These are phyloP conservation scores for Carex kokanica DNA, from an alignment of 176 grass and related monocot genomes.

Conservation along the genomic window DNA sequence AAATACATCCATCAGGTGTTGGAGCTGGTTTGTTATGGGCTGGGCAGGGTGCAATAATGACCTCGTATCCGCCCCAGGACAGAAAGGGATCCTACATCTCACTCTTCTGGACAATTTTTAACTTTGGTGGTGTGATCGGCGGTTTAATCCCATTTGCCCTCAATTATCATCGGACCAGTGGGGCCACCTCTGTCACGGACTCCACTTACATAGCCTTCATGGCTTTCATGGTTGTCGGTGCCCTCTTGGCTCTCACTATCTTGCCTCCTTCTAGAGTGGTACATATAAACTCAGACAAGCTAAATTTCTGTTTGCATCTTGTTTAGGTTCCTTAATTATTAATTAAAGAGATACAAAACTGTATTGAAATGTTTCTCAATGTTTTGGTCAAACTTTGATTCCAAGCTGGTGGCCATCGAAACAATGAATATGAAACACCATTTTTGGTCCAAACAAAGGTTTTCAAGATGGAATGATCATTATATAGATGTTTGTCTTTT, in stretches of 20 bases:
- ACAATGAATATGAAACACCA: background rate
- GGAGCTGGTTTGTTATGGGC: slow-evolving; percentile 90
- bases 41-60: slow-evolving; percentile 85
- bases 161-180: slow-evolving; percentile 41
- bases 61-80: slow-evolving; percentile 61
- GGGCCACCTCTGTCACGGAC: slow-evolving; percentile 51
- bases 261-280: slow-evolving; percentile 50
- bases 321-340: background rate
- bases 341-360: background rate
- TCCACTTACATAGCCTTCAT: slow-evolving; percentile 82
- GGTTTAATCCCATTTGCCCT: slow-evolving; percentile 90
- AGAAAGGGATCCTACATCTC: slow-evolving; percentile 85
- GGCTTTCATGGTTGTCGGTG: slow-evolving; percentile 66
- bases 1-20: slow-evolving; percentile 17
- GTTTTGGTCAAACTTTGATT: background rate
- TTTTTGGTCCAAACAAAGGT: background rate
- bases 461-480: background rate
- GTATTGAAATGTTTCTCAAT: background rate
- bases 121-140: slow-evolving; percentile 84
- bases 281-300: background rate
- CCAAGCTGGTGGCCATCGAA: background rate
- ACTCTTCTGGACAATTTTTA: slow-evolving; percentile 93
- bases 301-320: background rate
- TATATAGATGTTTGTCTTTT: background rate
- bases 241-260: slow-evolving; percentile 42